Percentiles rank a stretch among this genome's conserved stretches.
These are phyloP conservation scores for Aspergillus novoparasiticus DNA, from an alignment of 2,329 filamentous ascomycete species.

Conservation along the genomic window DNA sequence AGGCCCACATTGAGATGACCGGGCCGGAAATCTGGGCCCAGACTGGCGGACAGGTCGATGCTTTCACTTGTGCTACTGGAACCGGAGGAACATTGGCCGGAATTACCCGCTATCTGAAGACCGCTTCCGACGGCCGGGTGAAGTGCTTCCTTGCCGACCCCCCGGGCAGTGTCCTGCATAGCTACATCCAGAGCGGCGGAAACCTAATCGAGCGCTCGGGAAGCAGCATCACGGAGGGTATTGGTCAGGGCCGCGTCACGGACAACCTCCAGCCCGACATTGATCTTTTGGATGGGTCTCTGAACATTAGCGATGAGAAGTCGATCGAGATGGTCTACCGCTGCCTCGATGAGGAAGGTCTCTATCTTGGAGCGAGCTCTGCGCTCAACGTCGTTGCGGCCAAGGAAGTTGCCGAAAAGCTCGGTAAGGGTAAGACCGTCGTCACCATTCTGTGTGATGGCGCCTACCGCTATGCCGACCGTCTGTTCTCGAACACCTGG, in stretches of 20 bases:
- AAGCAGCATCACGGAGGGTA: conserved; percentile 93
- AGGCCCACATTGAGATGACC: conserved; percentile 94
- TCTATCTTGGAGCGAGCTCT: conserved; percentile 93
- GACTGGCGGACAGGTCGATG: conserved; percentile 81
- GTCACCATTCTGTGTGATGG: conserved; percentile 95
- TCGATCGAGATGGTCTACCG: conserved; percentile 97
- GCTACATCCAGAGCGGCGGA: conserved; percentile 84
- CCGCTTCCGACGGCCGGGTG: conserved; percentile 73
- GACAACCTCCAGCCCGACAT: conserved; percentile 89
- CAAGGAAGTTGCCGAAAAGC: conserved; percentile 86
- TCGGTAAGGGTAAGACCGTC: conserved; percentile 86
- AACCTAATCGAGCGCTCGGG: conserved; percentile 79
- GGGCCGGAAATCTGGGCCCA: conserved; percentile 97
- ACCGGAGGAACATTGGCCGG: conserved; percentile 92
- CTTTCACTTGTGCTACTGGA: conserved; percentile 93
- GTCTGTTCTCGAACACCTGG: conserved; percentile 91
- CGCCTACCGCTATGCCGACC: conserved; percentile 94
- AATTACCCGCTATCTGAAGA: conserved; percentile 85
- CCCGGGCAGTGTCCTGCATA: conserved; percentile 88
- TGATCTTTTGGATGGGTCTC: conserved; percentile 76
- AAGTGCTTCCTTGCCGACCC: conserved; percentile 92
- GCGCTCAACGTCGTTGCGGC: conserved; percentile 94
- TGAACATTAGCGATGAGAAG: conserved; percentile 88
- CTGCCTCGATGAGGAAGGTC: conserved; percentile 90
- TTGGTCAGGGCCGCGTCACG: conserved; percentile 95